Base-by-base conservation (phyloP, 2,329 filamentous ascomycete species). In the Paracoccidioides brasiliensis region DNA sequence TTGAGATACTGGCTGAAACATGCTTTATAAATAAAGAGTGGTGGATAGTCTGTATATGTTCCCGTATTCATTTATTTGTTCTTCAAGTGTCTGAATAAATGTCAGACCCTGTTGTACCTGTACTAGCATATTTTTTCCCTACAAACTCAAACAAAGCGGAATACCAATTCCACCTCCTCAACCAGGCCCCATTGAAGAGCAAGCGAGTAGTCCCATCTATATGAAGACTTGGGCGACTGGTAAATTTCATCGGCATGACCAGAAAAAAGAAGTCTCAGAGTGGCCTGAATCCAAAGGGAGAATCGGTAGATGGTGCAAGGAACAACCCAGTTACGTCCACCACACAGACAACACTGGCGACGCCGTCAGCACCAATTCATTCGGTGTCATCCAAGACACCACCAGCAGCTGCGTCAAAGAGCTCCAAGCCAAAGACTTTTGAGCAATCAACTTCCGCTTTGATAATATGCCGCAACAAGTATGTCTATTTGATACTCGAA, bases 381-480 rank as follows among this genome's bases (percentile, higher is more conserved):
- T 37, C 54, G 3, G 30, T 49, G 37, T 43, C 43, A 12, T 40
- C 54, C 14, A 45, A 52, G 42, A 22, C 55, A 53, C 56, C 55
- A 53, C 56, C 53, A 55, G 57, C 51, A 54, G 48, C 52, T 44
- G 30, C 55, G 2, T 22, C 43, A 12, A 54, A 52, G 46, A 44
- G 35, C 12, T 58, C 56, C 48, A 50, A 38, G 46, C 49, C 38
- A 40, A 59, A 59, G 37, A 52, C 48, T 5, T 9, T 42, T 41
- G 49, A 57, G 53, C 70, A 69, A 22, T 70, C 73, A 43, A 72
- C 72, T 52, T 77, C 79, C 59, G 72, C 78, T 43, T 71, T 83
- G 45, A 78, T 80, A 52, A 82, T 82, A 59, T 83, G 80, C 72
- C 80, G 83, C 64, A 85, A 85, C 70, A 85, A 85, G 82, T 85